Base-by-base conservation (phyloP, 371 early-diverging fungal genomes). In the Nosema muscidifuracis region DNA sequence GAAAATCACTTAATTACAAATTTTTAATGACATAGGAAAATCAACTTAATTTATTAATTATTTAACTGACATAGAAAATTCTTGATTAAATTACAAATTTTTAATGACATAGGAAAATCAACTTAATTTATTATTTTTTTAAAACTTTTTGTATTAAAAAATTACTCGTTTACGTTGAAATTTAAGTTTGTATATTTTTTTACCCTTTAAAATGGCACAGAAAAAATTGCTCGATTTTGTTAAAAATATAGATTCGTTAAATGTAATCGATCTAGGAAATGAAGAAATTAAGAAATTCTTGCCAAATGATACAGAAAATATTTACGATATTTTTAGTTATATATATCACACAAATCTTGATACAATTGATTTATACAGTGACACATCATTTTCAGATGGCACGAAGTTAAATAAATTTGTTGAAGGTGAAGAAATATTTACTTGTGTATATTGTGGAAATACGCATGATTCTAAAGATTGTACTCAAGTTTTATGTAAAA, bases 401-500 rank as follows among this genome's bases (percentile, higher is more conserved):
- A 12, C n/a, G n/a, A 47, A 55, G 4, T 16, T 56, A n/a, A 66
- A 42, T 12, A 62, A 42, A 30, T 13, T 28, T 18, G 70, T 51
- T 16, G 22, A 38, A 44, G 51, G 18, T 9, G 34, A 60, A 22
- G 15, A 18, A 0, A 36, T 36, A 60, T 24, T n/a, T 3, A 57
- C 71, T 4, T 67, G 24, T 53, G 26, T 20, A 26, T 73, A 71
- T 50, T 24, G 57, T n/a, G 26, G 1, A 26, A 24, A 16, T 22
- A 67, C 51, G 20, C 74, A 73, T 60, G 24, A 40, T 20, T 65
- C 55, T 12, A 44, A 43, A 33, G 67, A 73, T 30, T 73, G 74
- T 51, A 9, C 55, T 26, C 12, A 18, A 18, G 38, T 42, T 2
- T 16, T 20, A 22, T 65, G 65, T 53, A 51, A 51, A 20, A 47